Percentiles rank a stretch among this genome's conserved stretches.
Evolutionary conservation across 1,284 basidiomycete genomes (phyloP).

Genomic region (Leucoagaricus sp.): DNA sequence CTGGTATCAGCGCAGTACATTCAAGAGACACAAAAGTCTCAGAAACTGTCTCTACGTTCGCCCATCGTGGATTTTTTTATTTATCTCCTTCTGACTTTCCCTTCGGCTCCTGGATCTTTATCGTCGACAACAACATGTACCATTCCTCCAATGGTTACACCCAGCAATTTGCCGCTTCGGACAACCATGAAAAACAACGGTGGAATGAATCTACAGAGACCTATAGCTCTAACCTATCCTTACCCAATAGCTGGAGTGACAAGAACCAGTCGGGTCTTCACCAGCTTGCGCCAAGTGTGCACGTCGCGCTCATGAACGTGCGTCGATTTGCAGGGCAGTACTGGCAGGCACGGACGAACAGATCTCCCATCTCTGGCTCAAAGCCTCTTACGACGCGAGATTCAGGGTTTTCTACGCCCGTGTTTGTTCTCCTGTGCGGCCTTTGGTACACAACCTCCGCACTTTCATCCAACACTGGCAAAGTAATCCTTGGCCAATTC

Average conservation of each 20-base stretch:
- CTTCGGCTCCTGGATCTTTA: not conserved
- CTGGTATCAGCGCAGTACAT: slow-evolving; percentile 1
- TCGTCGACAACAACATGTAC: slow-evolving; percentile 14
- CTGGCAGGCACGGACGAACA: slow-evolving; percentile 17
- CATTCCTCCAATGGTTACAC: slow-evolving; percentile 14
- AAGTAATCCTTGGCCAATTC: slow-evolving; percentile 86
- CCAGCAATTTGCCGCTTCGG: slow-evolving; percentile 19
- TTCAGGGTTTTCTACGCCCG: slow-evolving; percentile 34
- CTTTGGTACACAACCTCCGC: slow-evolving; percentile 88
- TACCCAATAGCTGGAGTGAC: slow-evolving; percentile 26
- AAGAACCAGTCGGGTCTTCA: slow-evolving; percentile 30
- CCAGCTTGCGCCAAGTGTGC: slow-evolving; percentile 23
- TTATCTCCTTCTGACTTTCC: slow-evolving; percentile 14
- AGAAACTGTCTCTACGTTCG: slow-evolving; percentile 7
- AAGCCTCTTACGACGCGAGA: slow-evolving; percentile 23
- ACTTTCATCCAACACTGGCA: slow-evolving; percentile 87
- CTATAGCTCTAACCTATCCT: slow-evolving; percentile 5
- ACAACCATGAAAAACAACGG: slow-evolving; percentile 18
- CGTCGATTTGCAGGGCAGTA: slow-evolving; percentile 5
- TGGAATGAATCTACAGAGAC: slow-evolving; percentile 20
- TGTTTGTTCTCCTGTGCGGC: slow-evolving; percentile 68
- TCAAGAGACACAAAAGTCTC: not conserved
- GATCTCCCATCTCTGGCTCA: slow-evolving; percentile 27
- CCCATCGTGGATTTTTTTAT: slow-evolving; percentile 24
- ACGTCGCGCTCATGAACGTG: slow-evolving; percentile 1